Evolutionary conservation across 164 flowering plant species (phyloP).

Genomic region (Vitis rotundifolia): DNA sequence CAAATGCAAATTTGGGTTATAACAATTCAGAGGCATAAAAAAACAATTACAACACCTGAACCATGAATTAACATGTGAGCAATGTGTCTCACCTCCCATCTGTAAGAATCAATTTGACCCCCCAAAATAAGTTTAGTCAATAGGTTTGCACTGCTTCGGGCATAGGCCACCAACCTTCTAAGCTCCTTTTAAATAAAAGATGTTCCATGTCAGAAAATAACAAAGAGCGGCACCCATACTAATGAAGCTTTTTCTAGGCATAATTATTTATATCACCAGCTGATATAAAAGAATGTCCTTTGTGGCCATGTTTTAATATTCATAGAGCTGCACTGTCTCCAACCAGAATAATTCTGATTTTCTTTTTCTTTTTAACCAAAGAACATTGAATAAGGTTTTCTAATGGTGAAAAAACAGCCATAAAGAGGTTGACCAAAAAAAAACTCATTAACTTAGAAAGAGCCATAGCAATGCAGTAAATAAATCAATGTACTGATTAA

Average conservation of each 20-base stretch:
- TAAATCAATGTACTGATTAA: neutral
- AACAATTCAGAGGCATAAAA: neutral
- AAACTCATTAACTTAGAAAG: neutral
- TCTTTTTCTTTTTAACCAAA: too few species aligned
- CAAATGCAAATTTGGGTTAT: conserved; percentile 16
- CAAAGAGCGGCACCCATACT: too few species aligned
- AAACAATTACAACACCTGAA: neutral
- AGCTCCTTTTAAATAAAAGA: conserved; percentile 58
- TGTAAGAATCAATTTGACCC: conserved; percentile 48
- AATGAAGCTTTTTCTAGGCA: too few species aligned
- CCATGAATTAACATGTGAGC: neutral
- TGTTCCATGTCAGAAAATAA: too few species aligned
- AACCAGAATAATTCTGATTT: too few species aligned
- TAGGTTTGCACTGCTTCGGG: conserved; percentile 74
- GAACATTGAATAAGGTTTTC: too few species aligned
- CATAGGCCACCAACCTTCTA: conserved; percentile 75
- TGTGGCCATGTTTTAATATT: too few species aligned
- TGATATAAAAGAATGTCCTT: too few species aligned
- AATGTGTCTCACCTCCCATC: conserved; percentile 76
- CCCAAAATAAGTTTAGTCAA: conserved; percentile 59
- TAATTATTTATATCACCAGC: too few species aligned
- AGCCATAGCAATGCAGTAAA: neutral
- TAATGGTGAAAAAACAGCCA: neutral
- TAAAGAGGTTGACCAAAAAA: neutral
- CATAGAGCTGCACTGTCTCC: too few species aligned